Percentiles rank a stretch among this genome's conserved stretches.
Evolutionary conservation across 2,329 filamentous ascomycete genomes (phyloP).

Genomic region (Pyricularia sp.): DNA sequence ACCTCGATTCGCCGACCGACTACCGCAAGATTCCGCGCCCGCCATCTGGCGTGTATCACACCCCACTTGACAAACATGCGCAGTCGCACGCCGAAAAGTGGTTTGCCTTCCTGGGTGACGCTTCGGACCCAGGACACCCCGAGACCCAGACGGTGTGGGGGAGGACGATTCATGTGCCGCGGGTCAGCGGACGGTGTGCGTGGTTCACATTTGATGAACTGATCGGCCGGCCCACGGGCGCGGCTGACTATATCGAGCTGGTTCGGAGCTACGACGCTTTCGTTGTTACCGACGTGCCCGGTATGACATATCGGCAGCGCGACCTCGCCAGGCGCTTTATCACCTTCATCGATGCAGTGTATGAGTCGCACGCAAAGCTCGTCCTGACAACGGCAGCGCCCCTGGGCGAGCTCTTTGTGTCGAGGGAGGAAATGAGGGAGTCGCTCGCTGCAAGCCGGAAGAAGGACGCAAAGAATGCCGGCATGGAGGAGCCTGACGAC

Average conservation of each 20-base stretch:
- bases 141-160: conserved; percentile 86
- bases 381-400: conserved; percentile 85
- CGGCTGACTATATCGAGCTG: conserved; percentile 89
- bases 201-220: conserved; percentile 90
- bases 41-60: conserved; percentile 86
- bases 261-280: conserved; percentile 85
- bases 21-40: conserved; percentile 95
- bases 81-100: conserved; percentile 78
- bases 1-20: conserved; percentile 88
- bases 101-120: conserved; percentile 89
- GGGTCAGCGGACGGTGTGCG: conserved; percentile 75
- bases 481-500: conserved; percentile 4
- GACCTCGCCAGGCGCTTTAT: conserved; percentile 90
- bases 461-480: conserved; percentile 21
- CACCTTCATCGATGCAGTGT: conserved; percentile 93
- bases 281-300: conserved; percentile 79
- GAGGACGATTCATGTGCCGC: conserved; percentile 73
- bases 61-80: conserved; percentile 68
- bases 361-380: conserved; percentile 85
- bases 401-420: conserved; percentile 74
- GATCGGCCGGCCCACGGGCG: conserved; percentile 76
- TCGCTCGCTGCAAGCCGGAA: conserved; percentile 32
- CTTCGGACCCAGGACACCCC: conserved; percentile 56
- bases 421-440: conserved; percentile 53
- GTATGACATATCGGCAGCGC: conserved; percentile 75